Base-by-base conservation (phyloP, 106 monocot species). In the Hemerocallis citrina region DNA sequence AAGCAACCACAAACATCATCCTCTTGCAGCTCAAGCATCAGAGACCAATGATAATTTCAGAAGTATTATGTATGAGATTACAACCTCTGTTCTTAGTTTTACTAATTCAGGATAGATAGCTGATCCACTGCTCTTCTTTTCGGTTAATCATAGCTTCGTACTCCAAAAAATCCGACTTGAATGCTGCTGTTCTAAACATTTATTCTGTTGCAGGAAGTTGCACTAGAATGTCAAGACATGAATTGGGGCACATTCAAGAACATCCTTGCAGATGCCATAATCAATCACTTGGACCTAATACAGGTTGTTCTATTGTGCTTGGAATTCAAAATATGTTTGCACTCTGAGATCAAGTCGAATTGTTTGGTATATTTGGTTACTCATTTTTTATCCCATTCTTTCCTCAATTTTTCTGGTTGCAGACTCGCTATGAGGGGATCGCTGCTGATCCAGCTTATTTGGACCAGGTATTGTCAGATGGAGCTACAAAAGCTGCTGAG, bases 181-280 rank as follows among this genome's bases (percentile, higher is more conserved):
- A 19, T 34, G 19, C 6, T 35, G 45, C 52, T 43, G 16, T 47
- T 55, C 41, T 52, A 43, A 43, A 36, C 34, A 36, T 59, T 23
- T 25, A 6, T 45, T 25, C 34, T 69, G n/a, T 48, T 7, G 21
- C 78, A 96, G 95, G 95, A 96, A 81, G 84, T 90, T 71, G 73
- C 70, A 44, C 38, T 66, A 28, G 86, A 90, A 76, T 96, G 95
- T 30, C 73, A 72, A 58, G 74, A 68, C 63, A 87, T 91, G 90
- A 91, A 77, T 72, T 91, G 95, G 95, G 95, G 95, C 7, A 67
- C 81, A 68, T 96, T 96, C 72, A 96, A 96, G 66, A 3, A 32
- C 20, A 79, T 30, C 43, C 81, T 96, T 41, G 72, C 86, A 33
- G 95, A 91, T 65, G 86, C 95, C 7, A 43, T 96, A 20, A 72